These are phyloP conservation scores for Suillus alpinus DNA, from an alignment of 768 basidiomycete species.

Conservation along the genomic window DNA sequence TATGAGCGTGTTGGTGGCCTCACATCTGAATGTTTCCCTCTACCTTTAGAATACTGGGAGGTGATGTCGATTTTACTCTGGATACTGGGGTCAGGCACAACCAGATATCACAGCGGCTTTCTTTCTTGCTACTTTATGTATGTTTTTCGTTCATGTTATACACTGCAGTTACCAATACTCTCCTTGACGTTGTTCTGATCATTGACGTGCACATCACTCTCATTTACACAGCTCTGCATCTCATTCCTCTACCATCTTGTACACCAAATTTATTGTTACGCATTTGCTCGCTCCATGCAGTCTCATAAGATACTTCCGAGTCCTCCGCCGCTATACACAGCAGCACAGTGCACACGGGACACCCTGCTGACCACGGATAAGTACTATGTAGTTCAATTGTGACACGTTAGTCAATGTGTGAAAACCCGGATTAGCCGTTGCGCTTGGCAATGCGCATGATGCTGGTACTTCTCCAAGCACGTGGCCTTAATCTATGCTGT, in stretches of 20 bases:
- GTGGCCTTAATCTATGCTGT: conserved; percentile 5
- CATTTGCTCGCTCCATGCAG: not conserved
- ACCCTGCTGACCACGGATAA: not conserved
- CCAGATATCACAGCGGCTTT: not conserved
- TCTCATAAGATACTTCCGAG: not conserved
- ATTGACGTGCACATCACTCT: not conserved
- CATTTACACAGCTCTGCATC: not conserved
- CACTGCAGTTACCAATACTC: not conserved
- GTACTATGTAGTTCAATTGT: not conserved
- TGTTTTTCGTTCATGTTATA: not conserved
- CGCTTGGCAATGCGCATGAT: not conserved
- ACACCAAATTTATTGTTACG: not conserved
- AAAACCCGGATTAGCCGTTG: not conserved
- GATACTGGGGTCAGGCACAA: not conserved
- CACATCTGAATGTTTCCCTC: not conserved
- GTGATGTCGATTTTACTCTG: not conserved
- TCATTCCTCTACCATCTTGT: not conserved
- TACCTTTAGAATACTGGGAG: not conserved
- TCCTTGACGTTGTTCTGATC: conserved; percentile 1
- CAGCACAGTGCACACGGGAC: not conserved
- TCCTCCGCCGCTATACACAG: not conserved
- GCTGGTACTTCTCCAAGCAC: not conserved
- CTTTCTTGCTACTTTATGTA: not conserved
- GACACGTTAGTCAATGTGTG: not conserved
- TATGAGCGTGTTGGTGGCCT: not conserved